A percentile compares a stretch with the other conserved stretches of the same genome.
Evolutionary conservation across 495 filamentous ascomycete genomes (phyloP).

Genomic region (Cenococcum geophilum): DNA sequence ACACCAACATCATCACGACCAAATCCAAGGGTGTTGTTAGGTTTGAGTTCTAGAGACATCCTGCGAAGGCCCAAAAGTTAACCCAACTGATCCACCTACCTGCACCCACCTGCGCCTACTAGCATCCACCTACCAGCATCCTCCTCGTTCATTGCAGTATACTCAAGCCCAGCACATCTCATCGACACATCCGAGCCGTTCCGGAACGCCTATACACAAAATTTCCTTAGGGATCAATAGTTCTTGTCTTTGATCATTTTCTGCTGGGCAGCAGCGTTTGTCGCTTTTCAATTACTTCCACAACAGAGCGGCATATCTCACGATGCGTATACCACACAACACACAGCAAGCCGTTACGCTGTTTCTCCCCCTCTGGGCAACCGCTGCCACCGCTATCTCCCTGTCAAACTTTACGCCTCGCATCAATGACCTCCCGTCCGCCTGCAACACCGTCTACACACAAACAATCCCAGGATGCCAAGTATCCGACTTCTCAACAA

Average conservation of each 20-base stretch:
- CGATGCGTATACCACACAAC: constrained; percentile 5
- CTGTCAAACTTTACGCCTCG: constrained; percentile 26
- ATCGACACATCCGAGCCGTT: background rate
- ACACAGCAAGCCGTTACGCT: constrained; percentile 5
- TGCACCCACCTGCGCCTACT: background rate
- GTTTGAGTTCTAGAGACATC: background rate
- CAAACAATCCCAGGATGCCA: constrained; percentile 14
- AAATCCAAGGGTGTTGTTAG: background rate
- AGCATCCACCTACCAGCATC: background rate
- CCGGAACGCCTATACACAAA: background rate
- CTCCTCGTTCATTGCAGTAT: background rate
- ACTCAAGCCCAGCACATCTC: background rate
- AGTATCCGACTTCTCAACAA: constrained; percentile 16
- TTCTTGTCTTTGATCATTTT: background rate
- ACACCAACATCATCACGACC: too few species aligned
- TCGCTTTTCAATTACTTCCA: background rate
- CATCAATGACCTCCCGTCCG: constrained; percentile 19
- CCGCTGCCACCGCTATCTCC: constrained; percentile 17
- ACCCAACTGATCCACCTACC: background rate
- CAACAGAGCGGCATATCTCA: constrained; percentile 1
- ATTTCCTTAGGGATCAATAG: background rate
- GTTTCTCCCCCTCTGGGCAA: constrained; percentile 11
- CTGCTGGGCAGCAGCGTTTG: background rate
- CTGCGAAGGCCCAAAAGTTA: background rate
- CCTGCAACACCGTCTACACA: constrained; percentile 25